These are phyloP conservation scores for Pyricularia sp. DNA, from an alignment of 2,329 filamentous ascomycete genomes.

Conservation along the genomic window DNA sequence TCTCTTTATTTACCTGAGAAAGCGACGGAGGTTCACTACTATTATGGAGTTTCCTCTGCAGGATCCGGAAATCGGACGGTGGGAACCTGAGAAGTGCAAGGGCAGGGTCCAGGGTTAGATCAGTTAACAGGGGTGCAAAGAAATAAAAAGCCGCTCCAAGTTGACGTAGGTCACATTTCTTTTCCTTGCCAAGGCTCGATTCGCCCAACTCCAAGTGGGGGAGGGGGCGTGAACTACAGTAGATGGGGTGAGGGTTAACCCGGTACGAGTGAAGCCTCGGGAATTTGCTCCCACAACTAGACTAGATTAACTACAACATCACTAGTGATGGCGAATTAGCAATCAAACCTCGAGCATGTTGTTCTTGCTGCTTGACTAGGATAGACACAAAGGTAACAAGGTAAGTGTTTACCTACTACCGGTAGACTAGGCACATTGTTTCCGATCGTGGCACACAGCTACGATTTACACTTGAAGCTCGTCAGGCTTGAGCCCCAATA, in stretches of 20 bases:
- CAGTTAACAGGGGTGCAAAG: background rate
- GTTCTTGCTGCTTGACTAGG: background rate
- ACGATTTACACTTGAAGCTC: background rate
- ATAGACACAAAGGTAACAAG: background rate
- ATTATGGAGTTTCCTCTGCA: background rate
- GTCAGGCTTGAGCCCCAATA: background rate
- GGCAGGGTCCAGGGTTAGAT: background rate
- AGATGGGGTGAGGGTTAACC: background rate
- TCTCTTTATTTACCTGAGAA: conserved; percentile 1
- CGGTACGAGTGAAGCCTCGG: background rate
- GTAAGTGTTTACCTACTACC: too few relatives aligned
- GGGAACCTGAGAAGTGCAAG: background rate
- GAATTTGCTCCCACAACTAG: background rate
- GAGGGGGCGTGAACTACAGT: background rate
- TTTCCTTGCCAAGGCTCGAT: background rate
- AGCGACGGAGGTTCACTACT: background rate
- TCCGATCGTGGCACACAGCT: background rate
- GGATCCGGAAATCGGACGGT: conserved; percentile 2
- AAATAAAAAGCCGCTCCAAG: background rate
- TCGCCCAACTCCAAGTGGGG: background rate
- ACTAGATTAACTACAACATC: too few relatives aligned
- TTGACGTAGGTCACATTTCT: background rate
- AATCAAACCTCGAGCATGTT: background rate
- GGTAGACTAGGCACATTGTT: too few relatives aligned
- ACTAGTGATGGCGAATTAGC: background rate